Base-by-base conservation (phyloP, 176 grass and related monocot species). In the Carex myosuroides region DNA sequence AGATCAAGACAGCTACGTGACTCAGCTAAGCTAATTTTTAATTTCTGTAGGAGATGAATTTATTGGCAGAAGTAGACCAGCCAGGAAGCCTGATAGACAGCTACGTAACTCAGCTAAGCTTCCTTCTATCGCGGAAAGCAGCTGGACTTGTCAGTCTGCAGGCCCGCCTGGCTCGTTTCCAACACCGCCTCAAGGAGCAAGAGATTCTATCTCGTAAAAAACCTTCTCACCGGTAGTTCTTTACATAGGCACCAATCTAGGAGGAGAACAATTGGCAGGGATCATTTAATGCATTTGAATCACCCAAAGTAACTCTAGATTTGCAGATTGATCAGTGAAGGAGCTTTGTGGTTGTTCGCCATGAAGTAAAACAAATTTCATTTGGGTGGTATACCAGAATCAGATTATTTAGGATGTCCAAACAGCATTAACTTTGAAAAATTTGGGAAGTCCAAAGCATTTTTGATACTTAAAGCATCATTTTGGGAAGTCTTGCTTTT, bases 51-150 rank as follows among this genome's bases (percentile, higher is more conserved):
- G 96, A 99, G 76, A 99, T 99, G 96, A 99, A 99, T 88, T 94
- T 98, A 82, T 92, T 98, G 93, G 96, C 96, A 61, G 96, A 95
- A 86, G 92, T 91, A 41, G 96, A 99, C 63, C 96, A 99, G 82
- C 96, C 93, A 72, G 96, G 96, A 41, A 99, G 93, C 80, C 91
- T 92, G 37, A 99, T 95, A 54, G 96, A 95, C 83, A 93, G 91
- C 80, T 99, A 99, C 14, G 96, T 99, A 55, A 93, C 93, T 22
- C 96, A 95, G 64, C 67, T 99, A 79, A 99, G 91, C 60, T 99
- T 99, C 85, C 86, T 99, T 83, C 76, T 99, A 14, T 95, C 96
- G 18, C 93, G 91, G 44, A 99, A 99, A 86, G 96, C 92, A 44
- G 89, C 93, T 3, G 96, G 96, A 42, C 85, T 99, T 76, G 93